Base-by-base conservation (phyloP, 208 protist genomes). In the Angomonas ambiguus region DNA sequence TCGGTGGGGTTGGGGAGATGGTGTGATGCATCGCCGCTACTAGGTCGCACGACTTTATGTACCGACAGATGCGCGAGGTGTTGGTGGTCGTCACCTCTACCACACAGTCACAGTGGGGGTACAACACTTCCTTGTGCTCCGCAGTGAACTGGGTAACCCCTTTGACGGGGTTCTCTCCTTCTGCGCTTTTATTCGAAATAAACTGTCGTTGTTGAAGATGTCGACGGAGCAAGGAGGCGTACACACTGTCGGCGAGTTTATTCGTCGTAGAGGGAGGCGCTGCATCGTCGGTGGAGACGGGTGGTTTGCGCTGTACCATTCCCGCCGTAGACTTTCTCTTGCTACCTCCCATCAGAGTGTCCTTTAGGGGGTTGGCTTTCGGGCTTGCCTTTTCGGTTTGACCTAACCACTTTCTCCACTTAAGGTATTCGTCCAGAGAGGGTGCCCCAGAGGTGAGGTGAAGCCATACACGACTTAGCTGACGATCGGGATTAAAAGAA, bases 1-100 rank as follows among this genome's bases (percentile, higher is more conserved):
- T 31, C 27, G 28, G 16, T 2, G 33, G 18, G 5, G 33, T 22
- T 4, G 48, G 11, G 76, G 70, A 30, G 33, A 83, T 72, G 65
- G 60, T 70, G 49, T 83, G 83, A 55, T 91, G 82, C 31, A 94
- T 67, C 16, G 82, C 74, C n/a, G 81, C 86, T 1, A 51, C 82
- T 42, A 94, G 53, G 42, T 94, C 88, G 66, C 34, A 81, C 2
- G 75, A 41, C 33, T 83, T 83, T 34, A 90, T 79, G 69, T 90
- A 94, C 27, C 83, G 74, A 62, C 88, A 94, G 32, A 72, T 71
- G 48, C 88, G 82, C 38, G 71, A 65, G 20, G 62, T 53, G 53
- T 81, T 67, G 1, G 83, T 89, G 25, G 77, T 79, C 51, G 82
- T 79, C 38, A 92, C 78, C 77, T 94, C 88, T 32, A 94, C 63